Percentiles rank a stretch among this genome's conserved stretches.
Conservation (phyloP, 139 green algal species). For the Chlamydomonas sphaeroides region DNA sequence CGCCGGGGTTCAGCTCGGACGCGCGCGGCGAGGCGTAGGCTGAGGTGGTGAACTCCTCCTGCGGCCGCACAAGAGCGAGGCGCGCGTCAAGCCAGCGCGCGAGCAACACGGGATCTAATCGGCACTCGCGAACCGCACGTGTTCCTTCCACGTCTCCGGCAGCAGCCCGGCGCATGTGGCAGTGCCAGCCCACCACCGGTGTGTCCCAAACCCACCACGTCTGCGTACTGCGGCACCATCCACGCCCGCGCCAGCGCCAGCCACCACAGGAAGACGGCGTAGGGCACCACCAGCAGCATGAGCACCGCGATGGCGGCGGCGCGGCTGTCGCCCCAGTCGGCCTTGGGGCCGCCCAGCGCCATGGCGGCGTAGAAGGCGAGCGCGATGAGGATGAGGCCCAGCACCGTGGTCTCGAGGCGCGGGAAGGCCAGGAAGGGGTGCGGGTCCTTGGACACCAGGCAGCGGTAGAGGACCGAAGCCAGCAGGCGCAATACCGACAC, state of each 20-base stretch:
- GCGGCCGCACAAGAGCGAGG: too few species aligned
- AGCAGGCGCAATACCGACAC: background rate
- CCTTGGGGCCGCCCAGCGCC: background rate
- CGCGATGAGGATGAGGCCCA: conserved; percentile 32
- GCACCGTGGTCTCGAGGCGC: background rate
- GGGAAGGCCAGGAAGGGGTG: conserved; percentile 30
- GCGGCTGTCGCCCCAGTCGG: background rate
- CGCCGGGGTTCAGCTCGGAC: too few species aligned
- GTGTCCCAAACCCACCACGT: background rate
- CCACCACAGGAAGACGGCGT: conserved; percentile 47
- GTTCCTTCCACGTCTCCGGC: too few species aligned
- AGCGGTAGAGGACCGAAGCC: background rate
- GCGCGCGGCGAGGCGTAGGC: background rate
- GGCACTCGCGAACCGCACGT: too few species aligned
- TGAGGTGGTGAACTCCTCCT: background rate
- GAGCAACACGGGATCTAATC: too few species aligned
- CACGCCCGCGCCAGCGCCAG: conserved; percentile 11
- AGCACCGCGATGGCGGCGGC: background rate
- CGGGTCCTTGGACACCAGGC: background rate
- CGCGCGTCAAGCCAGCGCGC: too few species aligned
- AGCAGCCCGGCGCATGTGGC: too few species aligned
- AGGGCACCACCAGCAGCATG: conserved; percentile 21
- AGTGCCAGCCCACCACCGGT: too few species aligned
- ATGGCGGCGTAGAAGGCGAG: conserved; percentile 44
- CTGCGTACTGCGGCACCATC: background rate